Base-by-base conservation (phyloP, 768 basidiomycete genomes). In the Stropharia rugosoannulata region DNA sequence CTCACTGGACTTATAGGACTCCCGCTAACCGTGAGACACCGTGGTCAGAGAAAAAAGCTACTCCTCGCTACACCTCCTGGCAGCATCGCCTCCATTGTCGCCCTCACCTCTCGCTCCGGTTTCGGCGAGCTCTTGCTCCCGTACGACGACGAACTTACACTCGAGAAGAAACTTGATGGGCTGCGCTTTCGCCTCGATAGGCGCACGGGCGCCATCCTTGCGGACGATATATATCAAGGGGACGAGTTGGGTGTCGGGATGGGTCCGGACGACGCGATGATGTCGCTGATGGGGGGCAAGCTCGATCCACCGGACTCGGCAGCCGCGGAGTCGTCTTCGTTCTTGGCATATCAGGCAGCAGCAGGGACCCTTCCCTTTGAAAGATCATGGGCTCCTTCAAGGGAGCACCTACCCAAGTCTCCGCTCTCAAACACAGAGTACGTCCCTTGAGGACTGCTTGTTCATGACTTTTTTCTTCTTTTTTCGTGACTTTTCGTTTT, bases 111-210 rank as follows among this genome's bases (percentile, higher is more conserved):
- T 0, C 81, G 75, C 8, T 86, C 84, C 40, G 85, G 85, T 12
- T 85, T 84, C 53, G 85, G 84, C 18, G 77, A 84, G 39, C 73
- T 84, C 11, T 68, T 88, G n/a, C 62, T 78, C 10, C 85, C 86
- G 0, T 84, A 82, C 56, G 85, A 88, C 66, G 68, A 80, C 54
- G 70, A 75, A 39, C 42, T 54, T 25, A 70, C 70, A 4, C 69
- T 88, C 32, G 71, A 74, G 43, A 64, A 70, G 56, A 85, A 82
- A 57, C 68, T 88, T 32, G 67, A 69, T 12, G 80, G 79, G 0
- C 60, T 87, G 48, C 68, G 68, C 13, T 88, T 87, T 70, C 64
- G 76, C 39, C 59, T 87, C 43, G 86, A 88, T 64, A 68, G 64
- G 52, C 70, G 79, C 35, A 86, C 85, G 0, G 86, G 86, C 35